Percentiles rank a stretch among this genome's conserved stretches.
phyloP scores from a whole-genome alignment of 176 grass and related monocot species.

The Phyllostachys edulis region DNA sequence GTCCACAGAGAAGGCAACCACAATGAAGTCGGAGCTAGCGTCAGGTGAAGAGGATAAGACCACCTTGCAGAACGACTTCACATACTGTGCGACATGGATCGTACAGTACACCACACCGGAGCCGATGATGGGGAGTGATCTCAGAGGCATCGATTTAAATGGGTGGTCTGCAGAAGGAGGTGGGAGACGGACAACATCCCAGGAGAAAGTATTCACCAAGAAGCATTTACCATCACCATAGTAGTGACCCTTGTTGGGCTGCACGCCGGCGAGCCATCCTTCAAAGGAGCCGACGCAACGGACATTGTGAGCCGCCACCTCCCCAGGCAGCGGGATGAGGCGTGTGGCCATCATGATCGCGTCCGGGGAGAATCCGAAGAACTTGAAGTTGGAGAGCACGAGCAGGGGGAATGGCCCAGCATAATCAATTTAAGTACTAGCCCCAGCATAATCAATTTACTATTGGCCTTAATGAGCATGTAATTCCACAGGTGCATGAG shows the following conservation, averaged over 20 bases:
- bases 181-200: conserved; percentile 10
- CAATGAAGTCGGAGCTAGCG: background rate
- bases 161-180: background rate
- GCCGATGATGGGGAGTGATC: conserved; percentile 39
- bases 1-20: conserved; percentile 18
- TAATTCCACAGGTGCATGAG: too few relatives aligned
- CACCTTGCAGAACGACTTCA: conserved; percentile 48
- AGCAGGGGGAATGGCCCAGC: too few relatives aligned
- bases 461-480: too few relatives aligned
- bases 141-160: conserved; percentile 2
- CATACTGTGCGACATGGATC: conserved; percentile 15
- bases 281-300: conserved; percentile 37
- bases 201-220: conserved; percentile 35
- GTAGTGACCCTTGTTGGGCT: conserved; percentile 13
- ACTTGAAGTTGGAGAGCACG: conserved; percentile 22
- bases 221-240: conserved; percentile 35
- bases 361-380: conserved; percentile 20
- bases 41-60: conserved; percentile 36
- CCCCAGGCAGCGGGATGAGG: conserved; percentile 12
- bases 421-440: too few relatives aligned
- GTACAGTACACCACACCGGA: conserved; percentile 26
- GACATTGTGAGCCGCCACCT: background rate
- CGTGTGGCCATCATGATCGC: background rate
- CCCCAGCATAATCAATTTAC: too few relatives aligned
- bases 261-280: conserved; percentile 34